Evolutionary conservation across 2,329 filamentous ascomycete genomes (phyloP), one percentile per base, ranked within the genome.

Genomic region (Colletotrichum sp.): DNA sequence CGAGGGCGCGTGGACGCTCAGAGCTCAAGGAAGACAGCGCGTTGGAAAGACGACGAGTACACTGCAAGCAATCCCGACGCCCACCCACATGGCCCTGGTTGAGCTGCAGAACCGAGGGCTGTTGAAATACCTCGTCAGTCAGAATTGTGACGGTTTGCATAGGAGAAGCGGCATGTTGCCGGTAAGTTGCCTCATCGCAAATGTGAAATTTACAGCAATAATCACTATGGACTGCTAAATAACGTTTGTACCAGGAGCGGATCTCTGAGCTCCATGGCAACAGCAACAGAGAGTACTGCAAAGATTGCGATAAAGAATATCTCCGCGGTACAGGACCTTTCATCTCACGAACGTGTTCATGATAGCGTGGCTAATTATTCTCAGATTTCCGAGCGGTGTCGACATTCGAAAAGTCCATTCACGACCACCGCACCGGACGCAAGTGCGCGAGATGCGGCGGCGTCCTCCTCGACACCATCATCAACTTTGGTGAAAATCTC

Each of bases 261-360:
- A 87, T 88, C 60, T 87, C 87, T 0, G 87, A 89, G 71, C 82
- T 89, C 1, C 87, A 89, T 34, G 87, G 87, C 0, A 89, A 89
- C 61, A 88, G 83, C 43, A 89, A 88, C 57, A 83, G 84, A 1
- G 87, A 88, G 68, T 84, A 80, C 32, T 89, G 87, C 77, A 83
- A 84, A 57, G 82, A 85, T 12, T 89, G 86, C 43, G 84, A 83
- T 0, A 87, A 87, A 34, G 86, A 89, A 68, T 88, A 87, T 30
- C 83, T 89, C 15, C 83, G 87, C 18, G 86, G 85, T 28, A 28
- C 28, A 28, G 3, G 28, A 26, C 26, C 26, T 26, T 26, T 26
- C 26, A 26, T 26, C 26, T 26, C 26, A 26, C 26, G 26, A 26
- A 26, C 26, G 26, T 26, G 26, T 26, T 26, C 26, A 26, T 26